Conservation (phyloP, 106 monocot genomes). For the Amphibolis antarctica region DNA sequence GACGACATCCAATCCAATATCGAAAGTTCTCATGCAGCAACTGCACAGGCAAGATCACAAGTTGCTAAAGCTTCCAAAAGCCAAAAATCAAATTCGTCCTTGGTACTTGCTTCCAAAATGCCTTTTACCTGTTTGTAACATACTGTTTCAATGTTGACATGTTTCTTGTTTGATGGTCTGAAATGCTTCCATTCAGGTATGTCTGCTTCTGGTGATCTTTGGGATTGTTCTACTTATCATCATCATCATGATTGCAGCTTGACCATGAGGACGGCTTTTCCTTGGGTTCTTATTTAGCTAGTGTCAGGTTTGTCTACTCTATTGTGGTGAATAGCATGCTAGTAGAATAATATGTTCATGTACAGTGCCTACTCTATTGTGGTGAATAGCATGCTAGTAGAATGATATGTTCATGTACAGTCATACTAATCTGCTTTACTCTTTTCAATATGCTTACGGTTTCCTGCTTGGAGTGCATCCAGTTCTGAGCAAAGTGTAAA, state of each 20-base stretch:
- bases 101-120: slow-evolving; percentile 32
- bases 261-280: neutral
- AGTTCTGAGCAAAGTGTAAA: too few relatives aligned
- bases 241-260: slow-evolving; percentile 54
- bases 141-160: neutral
- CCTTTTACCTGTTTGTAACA: neutral
- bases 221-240: slow-evolving; percentile 67
- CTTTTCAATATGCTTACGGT: too few relatives aligned
- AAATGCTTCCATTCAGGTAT: slow-evolving; percentile 34
- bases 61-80: slow-evolving; percentile 59
- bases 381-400: too few relatives aligned
- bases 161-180: neutral
- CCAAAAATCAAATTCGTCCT: slow-evolving; percentile 69
- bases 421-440: too few relatives aligned
- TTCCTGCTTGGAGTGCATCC: too few relatives aligned
- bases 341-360: too few relatives aligned
- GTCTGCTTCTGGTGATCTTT: slow-evolving; percentile 81
- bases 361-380: too few relatives aligned
- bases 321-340: too few relatives aligned
- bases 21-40: slow-evolving; percentile 45
- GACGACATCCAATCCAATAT: slow-evolving; percentile 74
- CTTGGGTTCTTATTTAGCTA: too few relatives aligned
- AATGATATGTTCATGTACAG: too few relatives aligned
- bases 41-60: slow-evolving; percentile 50
- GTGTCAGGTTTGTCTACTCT: too few relatives aligned